Percentiles rank a stretch among this genome's conserved stretches.
These are phyloP conservation scores for Trichophaea hybrida DNA, from an alignment of 2,329 filamentous ascomycete species.

Conservation along the genomic window DNA sequence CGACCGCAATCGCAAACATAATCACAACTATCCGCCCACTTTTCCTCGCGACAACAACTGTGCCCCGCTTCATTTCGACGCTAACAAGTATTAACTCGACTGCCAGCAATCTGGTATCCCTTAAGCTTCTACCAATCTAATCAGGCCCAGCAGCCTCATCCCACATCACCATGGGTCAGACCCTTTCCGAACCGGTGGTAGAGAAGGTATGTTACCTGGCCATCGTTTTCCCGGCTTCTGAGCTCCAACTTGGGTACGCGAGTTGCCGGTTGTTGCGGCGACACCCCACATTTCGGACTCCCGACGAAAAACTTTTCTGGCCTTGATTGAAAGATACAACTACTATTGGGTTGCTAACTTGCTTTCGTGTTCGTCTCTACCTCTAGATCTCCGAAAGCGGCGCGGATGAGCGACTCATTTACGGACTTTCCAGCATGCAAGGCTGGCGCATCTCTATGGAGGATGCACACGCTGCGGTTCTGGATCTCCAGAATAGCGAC, in stretches of 20 bases:
- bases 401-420: conserved; percentile 83
- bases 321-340: neutral
- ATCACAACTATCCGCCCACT: neutral
- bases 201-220: conserved; percentile 61
- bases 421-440: conserved; percentile 96
- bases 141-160: neutral
- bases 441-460: conserved; percentile 99
- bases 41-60: neutral
- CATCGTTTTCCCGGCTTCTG: neutral
- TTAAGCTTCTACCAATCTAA: neutral
- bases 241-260: neutral
- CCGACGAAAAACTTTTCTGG: neutral
- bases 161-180: conserved; percentile 75
- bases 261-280: neutral
- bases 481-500: conserved; percentile 58
- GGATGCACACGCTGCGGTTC: conserved; percentile 77
- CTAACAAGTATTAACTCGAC: neutral
- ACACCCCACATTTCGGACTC: neutral
- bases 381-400: conserved; percentile 69
- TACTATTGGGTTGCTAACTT: neutral
- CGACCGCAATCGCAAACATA: neutral
- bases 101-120: neutral
- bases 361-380: neutral
- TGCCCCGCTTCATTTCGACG: neutral
- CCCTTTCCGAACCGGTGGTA: conserved; percentile 94